phyloP scores from a whole-genome alignment of 2,329 filamentous ascomycete genomes.

The Colletotrichum endophyticum region DNA sequence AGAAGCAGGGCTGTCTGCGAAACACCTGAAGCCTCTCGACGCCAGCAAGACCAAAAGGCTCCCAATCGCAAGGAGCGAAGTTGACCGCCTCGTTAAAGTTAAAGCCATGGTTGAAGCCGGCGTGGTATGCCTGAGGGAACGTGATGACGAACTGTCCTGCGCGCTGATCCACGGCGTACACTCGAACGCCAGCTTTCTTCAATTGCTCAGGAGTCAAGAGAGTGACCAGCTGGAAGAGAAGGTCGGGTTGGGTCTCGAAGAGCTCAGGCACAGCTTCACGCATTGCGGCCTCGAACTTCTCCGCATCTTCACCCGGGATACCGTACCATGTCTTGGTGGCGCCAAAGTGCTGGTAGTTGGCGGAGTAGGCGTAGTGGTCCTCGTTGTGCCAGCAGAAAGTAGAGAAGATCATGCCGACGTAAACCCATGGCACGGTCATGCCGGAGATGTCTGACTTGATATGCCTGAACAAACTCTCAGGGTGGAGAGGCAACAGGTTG shows the following conservation, averaged over 20 bases:
- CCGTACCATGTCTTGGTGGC: conserved; percentile 99
- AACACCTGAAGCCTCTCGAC: conserved; percentile 88
- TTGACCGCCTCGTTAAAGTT: conserved; percentile 99
- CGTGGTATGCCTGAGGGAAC: conserved; percentile 96
- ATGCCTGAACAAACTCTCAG: conserved; percentile 91
- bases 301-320: conserved; percentile 90
- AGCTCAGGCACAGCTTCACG: conserved; percentile 91
- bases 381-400: conserved; percentile 99
- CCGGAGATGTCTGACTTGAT: conserved; percentile 99
- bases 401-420: conserved; percentile 99
- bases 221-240: conserved; percentile 97
- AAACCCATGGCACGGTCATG: conserved; percentile 99
- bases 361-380: conserved; percentile 96
- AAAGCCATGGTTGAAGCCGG: conserved; percentile 97
- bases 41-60: conserved; percentile 85
- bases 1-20: conserved; percentile 92
- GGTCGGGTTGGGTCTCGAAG: conserved; percentile 95
- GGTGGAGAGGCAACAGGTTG: conserved; percentile 87
- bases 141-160: conserved; percentile 97
- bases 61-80: conserved; percentile 95
- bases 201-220: conserved; percentile 91
- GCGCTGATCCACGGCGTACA: conserved; percentile 94
- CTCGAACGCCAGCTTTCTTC: conserved; percentile 88
- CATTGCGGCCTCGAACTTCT: conserved; percentile 97
- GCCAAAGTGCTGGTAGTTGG: conserved; percentile 98